phyloP scores from a whole-genome alignment of 139 green algal species.

The Chlorella sorokiniana region DNA sequence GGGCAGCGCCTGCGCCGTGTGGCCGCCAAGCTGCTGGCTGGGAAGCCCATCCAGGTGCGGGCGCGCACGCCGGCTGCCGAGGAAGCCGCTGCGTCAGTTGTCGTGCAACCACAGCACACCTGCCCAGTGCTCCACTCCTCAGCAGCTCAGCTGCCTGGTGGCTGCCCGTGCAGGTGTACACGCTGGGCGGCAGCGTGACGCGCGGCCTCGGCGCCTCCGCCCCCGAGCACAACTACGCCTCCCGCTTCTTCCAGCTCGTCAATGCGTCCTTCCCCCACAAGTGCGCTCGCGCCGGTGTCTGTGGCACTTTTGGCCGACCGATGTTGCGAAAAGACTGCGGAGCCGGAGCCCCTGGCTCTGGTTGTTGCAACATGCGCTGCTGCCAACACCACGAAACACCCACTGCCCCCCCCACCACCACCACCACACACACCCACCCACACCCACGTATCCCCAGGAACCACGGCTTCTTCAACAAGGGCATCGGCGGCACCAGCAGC shows the following conservation, averaged over 20 bases:
- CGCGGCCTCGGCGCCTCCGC: conserved; percentile 21
- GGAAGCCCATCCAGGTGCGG: conserved; percentile 24
- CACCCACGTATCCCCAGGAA: background rate
- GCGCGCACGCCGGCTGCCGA: background rate
- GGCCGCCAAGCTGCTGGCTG: conserved; percentile 21
- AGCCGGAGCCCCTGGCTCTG: background rate
- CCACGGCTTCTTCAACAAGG: conserved; percentile 26
- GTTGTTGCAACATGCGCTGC: background rate
- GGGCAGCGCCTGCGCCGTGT: conserved; percentile 1
- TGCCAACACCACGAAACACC: background rate
- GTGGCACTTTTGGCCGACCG: background rate
- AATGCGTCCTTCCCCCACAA: conserved; percentile 29
- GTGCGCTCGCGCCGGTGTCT: background rate
- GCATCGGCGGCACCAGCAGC: conserved; percentile 26
- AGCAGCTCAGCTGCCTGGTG: background rate
- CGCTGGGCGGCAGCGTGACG: conserved; percentile 30
- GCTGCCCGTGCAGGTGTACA: conserved; percentile 13
- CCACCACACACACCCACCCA: background rate
- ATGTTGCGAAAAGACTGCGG: background rate
- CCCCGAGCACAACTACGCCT: conserved; percentile 17
- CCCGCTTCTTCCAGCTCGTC: conserved; percentile 19
- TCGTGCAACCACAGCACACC: background rate
- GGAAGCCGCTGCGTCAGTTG: too few relatives aligned
- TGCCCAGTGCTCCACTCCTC: background rate
- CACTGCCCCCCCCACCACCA: background rate